Conservation (phyloP, 192 early-diverging fungal genomes). For the Podochytrium sp. region DNA sequence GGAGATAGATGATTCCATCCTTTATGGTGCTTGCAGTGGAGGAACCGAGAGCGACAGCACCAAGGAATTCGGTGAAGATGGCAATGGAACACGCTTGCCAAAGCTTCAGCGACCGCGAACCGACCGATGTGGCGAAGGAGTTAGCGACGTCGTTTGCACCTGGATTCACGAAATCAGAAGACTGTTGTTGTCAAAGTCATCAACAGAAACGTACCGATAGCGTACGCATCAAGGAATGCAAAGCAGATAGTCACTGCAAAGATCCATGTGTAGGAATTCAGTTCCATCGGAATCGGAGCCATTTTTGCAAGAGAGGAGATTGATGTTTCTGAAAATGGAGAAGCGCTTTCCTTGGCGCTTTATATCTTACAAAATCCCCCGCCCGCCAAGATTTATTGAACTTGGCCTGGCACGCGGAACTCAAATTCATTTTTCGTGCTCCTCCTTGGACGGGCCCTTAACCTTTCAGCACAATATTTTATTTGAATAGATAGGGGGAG, state of each 20-base stretch:
- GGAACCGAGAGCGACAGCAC: constrained; percentile 76
- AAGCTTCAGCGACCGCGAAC: constrained; percentile 77
- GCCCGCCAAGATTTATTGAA: no score
- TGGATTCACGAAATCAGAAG: background rate
- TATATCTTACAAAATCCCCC: no score
- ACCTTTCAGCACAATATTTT: no score
- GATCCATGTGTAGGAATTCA: constrained; percentile 52
- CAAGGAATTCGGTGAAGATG: constrained; percentile 81
- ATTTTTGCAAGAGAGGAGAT: no score
- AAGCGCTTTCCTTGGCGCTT: no score
- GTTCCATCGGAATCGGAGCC: background rate
- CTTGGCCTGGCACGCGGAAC: no score
- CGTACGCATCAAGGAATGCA: constrained; percentile 74
- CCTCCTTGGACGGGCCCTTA: no score
- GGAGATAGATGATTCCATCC: constrained; percentile 68
- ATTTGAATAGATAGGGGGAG: no score
- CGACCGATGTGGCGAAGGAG: constrained; percentile 84
- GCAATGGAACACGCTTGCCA: constrained; percentile 77
- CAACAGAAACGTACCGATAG: constrained; percentile 66
- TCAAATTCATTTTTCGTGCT: no score
- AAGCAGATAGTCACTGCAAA: constrained; percentile 67
- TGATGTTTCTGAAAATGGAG: no score
- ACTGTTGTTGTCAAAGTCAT: background rate
- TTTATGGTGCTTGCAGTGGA: constrained; percentile 79
- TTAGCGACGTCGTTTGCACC: constrained; percentile 89